A percentile compares a stretch with the other conserved stretches of the same genome.
Evolutionary conservation across 2,329 filamentous ascomycete species (phyloP).

Genomic region (Colletotrichum euphorbiae): DNA sequence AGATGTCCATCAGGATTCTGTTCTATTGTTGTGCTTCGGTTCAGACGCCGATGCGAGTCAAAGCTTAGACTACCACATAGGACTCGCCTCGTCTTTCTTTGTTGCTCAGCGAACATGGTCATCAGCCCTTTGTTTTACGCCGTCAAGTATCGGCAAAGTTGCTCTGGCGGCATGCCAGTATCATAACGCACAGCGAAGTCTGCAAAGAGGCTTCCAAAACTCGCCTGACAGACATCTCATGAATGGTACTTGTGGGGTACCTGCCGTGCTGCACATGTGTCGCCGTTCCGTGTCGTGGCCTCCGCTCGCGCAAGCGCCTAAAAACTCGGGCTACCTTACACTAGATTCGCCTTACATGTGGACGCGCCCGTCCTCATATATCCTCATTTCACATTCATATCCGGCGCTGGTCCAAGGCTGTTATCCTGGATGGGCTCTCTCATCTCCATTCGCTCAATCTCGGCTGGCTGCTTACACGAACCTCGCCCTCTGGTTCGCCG

Average conservation of each 20-base stretch:
- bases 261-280: slow-evolving; percentile 12
- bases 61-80: slow-evolving; percentile 29
- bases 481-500: slow-evolving; percentile 22
- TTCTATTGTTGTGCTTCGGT: slow-evolving; percentile 19
- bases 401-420: background rate
- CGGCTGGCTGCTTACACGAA: slow-evolving; percentile 16
- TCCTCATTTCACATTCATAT: slow-evolving; percentile 10
- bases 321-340: no score
- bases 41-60: slow-evolving; percentile 15
- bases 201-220: background rate
- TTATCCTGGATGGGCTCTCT: background rate
- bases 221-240: background rate
- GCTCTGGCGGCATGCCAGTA: background rate
- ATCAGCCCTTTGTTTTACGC: slow-evolving; percentile 13
- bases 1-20: background rate
- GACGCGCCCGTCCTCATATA: background rate
- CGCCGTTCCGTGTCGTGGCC: slow-evolving; percentile 2
- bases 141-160: slow-evolving; percentile 24
- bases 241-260: slow-evolving; percentile 29
- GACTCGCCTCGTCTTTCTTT: slow-evolving; percentile 18
- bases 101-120: slow-evolving; percentile 16
- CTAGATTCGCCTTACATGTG: slow-evolving; percentile 9
- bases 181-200: background rate
- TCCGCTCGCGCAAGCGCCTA: slow-evolving; percentile 14
- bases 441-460: slow-evolving; percentile 1